Conservation (phyloP, 2,329 filamentous ascomycete genomes). For the Ophiostoma ips region DNA sequence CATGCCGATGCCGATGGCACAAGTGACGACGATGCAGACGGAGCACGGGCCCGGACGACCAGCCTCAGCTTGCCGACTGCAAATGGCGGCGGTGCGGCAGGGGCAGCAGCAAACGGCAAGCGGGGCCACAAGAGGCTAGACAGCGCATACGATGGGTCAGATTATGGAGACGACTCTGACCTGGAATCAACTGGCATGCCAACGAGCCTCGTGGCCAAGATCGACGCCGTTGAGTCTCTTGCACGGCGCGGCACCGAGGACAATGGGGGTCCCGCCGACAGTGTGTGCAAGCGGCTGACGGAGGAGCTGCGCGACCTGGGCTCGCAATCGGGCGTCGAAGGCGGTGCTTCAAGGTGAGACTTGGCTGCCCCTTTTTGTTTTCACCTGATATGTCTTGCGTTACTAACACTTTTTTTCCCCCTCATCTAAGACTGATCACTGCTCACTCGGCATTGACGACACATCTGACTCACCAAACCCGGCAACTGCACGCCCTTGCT, state of each 20-base stretch:
- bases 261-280: conserved; percentile 50
- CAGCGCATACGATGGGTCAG: conserved; percentile 57
- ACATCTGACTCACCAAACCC: conserved; percentile 61
- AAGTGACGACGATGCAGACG: conserved; percentile 1
- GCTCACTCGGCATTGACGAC: conserved; percentile 62
- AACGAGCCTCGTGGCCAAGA: conserved; percentile 50
- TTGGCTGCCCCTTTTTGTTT: conserved; percentile 22
- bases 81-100: conserved; percentile 19
- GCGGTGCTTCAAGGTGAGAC: conserved; percentile 41
- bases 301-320: conserved; percentile 58
- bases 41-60: conserved; percentile 18
- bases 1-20: conserved; percentile 25
- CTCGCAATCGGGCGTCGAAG: conserved; percentile 58
- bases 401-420: not conserved
- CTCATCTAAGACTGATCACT: conserved; percentile 49
- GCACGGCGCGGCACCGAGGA: conserved; percentile 52
- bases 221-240: conserved; percentile 58
- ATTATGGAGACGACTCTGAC: conserved; percentile 61
- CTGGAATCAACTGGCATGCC: conserved; percentile 56
- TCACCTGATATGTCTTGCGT: too few species aligned
- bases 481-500: conserved; percentile 58
- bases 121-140: conserved; percentile 34
- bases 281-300: conserved; percentile 54
- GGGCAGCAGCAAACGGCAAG: not conserved
- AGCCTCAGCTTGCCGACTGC: conserved; percentile 32